Evolutionary conservation across 2,329 filamentous ascomycete genomes (phyloP), one percentile per base, ranked within the genome.

Genomic region (Arthrinium phaeospermum): DNA sequence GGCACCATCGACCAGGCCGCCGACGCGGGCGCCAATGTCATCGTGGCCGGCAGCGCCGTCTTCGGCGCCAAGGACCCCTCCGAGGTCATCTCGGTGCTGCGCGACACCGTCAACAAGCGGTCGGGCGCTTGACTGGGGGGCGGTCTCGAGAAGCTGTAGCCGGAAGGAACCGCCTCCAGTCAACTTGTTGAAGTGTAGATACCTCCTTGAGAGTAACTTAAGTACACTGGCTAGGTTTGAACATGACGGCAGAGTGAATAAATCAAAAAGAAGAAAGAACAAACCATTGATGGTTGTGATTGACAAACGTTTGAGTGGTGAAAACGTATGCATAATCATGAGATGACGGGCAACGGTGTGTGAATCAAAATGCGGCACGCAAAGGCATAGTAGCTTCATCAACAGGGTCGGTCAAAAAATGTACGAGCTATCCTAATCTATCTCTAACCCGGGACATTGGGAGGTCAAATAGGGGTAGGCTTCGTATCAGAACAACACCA

Each of bases 1-100:
- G 90, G 91, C 75, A 99, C 96, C 0, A 96, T 99, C 77, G 95
- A 96, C 78, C 93, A 96, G 80, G 96, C 96, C 10, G 96, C 96
- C 0, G 94, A 98, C 73, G 96, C 96, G 0, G 96, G 96, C 46
- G 96, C 96, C 71, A 99, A 99, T 79, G 96, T 99, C 72, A 99
- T 99, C 79, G 96, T 99, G 70, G 96, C 96, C 14, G 96, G 96
- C 44, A 98, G 94, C 79, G 96, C 96, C 53, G 95, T 99, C 10
- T 99, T 98, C 83, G 95, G 95, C 47, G 96, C 96, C 24, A 89
- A 94, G 79, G 94, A 98, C 79, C 96, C 96, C 0, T 89, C 89
- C 7, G 93, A 96, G 76, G 95, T 98, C 34, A 98, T 99, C 80
- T 84, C 88, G n/a, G 86, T 93, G 82, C 85, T 99, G 79, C 89